Evolutionary conservation across 495 filamentous ascomycete species (phyloP).

Genomic region (Apodospora peruviana): DNA sequence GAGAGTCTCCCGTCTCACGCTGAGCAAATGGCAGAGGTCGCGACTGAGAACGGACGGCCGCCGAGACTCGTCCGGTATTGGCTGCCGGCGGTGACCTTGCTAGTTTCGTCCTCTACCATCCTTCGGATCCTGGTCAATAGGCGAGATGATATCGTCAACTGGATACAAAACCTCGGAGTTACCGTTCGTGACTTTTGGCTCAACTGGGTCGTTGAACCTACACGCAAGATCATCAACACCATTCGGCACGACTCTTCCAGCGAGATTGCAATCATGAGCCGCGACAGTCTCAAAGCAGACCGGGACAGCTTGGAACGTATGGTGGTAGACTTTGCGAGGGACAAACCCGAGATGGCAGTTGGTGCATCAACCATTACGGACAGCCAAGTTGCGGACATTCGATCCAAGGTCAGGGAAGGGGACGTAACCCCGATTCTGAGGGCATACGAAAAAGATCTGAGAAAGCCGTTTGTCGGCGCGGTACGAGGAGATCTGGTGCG

Average conservation of each 20-base stretch:
- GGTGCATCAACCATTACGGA: conserved; percentile 43
- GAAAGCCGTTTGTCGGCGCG: conserved; percentile 71
- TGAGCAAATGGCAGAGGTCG: conserved; percentile 39
- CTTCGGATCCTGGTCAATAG: conserved; percentile 67
- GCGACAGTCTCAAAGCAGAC: conserved; percentile 80
- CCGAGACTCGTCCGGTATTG: conserved; percentile 78
- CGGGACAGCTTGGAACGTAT: conserved; percentile 89
- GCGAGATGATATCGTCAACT: conserved; percentile 65
- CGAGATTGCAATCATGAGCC: conserved; percentile 94
- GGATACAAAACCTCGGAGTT: conserved; percentile 67
- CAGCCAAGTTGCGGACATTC: conserved; percentile 60
- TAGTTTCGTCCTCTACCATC: conserved; percentile 76
- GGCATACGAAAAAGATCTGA: conserved; percentile 84
- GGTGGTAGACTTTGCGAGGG: conserved; percentile 90
- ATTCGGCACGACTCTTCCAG: conserved; percentile 87
- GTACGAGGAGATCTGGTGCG: conserved; percentile 81
- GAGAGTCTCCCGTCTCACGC: conserved; percentile 54
- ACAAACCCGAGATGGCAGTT: conserved; percentile 55
- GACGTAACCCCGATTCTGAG: conserved; percentile 87
- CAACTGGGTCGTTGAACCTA: conserved; percentile 90
- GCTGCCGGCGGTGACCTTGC: conserved; percentile 61
- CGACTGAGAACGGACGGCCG: conserved; percentile 65
- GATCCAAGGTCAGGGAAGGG: conserved; percentile 75
- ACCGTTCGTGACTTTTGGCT: conserved; percentile 86
- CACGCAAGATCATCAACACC: conserved; percentile 76